These are phyloP conservation scores for Paramyrothecium sp. DNA, from an alignment of 2,329 filamentous ascomycete species.

Conservation along the genomic window DNA sequence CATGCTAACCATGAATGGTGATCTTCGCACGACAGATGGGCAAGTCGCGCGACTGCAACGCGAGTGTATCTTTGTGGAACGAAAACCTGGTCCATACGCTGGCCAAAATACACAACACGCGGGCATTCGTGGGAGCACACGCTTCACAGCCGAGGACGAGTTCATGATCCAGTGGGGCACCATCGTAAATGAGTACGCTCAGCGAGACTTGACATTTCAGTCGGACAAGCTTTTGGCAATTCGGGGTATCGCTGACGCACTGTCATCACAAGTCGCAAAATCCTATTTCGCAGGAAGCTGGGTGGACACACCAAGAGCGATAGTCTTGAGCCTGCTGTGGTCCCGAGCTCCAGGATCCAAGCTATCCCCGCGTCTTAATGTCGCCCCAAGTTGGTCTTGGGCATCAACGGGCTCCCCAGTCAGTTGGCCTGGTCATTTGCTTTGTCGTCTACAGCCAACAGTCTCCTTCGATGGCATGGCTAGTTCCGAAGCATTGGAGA, in stretches of 20 bases:
- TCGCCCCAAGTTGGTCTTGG: not conserved
- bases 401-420: not conserved
- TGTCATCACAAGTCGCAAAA: not conserved
- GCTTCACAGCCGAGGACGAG: not conserved
- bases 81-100: no score
- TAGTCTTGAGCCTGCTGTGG: not conserved
- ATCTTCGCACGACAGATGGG: not conserved
- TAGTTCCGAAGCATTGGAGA: not conserved
- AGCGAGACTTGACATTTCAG: not conserved
- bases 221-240: not conserved
- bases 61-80: not conserved
- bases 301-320: not conserved
- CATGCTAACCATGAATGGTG: not conserved
- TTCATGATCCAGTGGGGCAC: not conserved
- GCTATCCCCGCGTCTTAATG: not conserved
- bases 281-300: not conserved
- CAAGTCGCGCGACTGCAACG: not conserved
- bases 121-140: not conserved
- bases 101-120: not conserved
- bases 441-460: not conserved
- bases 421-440: not conserved
- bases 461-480: not conserved
- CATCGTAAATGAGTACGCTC: not conserved
- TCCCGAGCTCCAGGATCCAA: not conserved
- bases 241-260: not conserved